These are phyloP conservation scores for Lactarius trivialis DNA, from an alignment of 768 basidiomycete genomes.

Conservation along the genomic window DNA sequence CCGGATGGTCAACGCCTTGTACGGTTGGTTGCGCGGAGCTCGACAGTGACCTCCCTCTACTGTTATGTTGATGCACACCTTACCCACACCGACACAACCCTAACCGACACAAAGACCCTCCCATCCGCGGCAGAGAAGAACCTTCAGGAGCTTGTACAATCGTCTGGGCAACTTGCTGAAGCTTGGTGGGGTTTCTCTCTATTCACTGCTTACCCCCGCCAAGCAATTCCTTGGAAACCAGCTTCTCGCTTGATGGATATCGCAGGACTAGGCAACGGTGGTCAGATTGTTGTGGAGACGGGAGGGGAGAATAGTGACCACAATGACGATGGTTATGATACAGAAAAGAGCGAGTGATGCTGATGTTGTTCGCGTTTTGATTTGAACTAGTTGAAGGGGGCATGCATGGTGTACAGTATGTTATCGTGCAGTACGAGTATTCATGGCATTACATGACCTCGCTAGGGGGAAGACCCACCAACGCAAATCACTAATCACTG, in stretches of 20 bases:
- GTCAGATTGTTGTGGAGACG: constrained; percentile 29
- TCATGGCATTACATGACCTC: constrained; percentile 1
- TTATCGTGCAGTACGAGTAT: neutral
- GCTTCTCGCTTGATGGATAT: constrained; percentile 11
- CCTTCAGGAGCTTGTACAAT: constrained; percentile 32
- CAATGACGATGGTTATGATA: constrained; percentile 23
- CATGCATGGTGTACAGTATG: neutral
- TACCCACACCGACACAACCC: constrained; percentile 38
- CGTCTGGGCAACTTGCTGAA: constrained; percentile 26
- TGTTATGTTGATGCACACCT: constrained; percentile 63
- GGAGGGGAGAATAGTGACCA: neutral
- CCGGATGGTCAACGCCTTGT: constrained; percentile 49
- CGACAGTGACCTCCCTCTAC: constrained; percentile 59
- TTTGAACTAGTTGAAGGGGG: neutral
- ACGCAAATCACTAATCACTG: constrained; percentile 50
- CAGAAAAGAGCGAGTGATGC: constrained; percentile 18
- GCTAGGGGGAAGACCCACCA: neutral
- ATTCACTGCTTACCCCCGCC: constrained; percentile 61
- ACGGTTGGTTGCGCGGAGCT: constrained; percentile 43
- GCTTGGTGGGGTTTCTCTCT: constrained; percentile 74
- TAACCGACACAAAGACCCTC: constrained; percentile 40
- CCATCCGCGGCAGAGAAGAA: constrained; percentile 29
- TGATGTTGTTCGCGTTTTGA: neutral
- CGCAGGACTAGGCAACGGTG: constrained; percentile 25
- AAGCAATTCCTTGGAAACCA: constrained; percentile 47